A percentile compares a stretch with the other conserved stretches of the same genome.
These are phyloP conservation scores for Trichoderma koningiopsis DNA, from an alignment of 2,329 filamentous ascomycete species.

Conservation along the genomic window DNA sequence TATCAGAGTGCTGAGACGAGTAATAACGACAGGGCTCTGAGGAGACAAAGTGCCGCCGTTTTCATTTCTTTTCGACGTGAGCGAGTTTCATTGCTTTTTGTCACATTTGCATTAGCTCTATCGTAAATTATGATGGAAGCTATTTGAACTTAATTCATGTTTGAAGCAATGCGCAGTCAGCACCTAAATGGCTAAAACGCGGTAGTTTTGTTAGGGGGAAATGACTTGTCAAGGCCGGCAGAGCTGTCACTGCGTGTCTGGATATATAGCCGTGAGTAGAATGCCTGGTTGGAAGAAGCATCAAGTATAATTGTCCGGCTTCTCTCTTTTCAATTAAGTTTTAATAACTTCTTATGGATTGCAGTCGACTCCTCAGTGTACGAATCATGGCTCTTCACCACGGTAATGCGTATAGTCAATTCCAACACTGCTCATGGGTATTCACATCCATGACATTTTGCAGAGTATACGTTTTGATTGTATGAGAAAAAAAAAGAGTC, in stretches of 20 bases:
- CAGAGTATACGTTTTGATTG: background rate
- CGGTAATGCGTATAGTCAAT: background rate
- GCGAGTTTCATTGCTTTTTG: background rate
- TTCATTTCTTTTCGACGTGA: background rate
- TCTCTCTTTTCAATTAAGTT: background rate
- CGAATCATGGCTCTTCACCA: background rate
- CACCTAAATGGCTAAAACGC: background rate
- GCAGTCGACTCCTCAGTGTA: background rate
- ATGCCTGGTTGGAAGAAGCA: background rate
- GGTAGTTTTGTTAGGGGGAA: background rate
- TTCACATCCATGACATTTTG: background rate
- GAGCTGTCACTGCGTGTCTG: too few species aligned
- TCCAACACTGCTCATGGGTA: too few species aligned
- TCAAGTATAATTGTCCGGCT: background rate
- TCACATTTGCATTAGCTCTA: background rate
- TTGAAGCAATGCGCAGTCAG: background rate
- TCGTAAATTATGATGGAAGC: background rate
- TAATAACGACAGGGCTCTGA: too few species aligned
- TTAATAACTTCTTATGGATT: background rate
- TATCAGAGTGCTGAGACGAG: too few species aligned
- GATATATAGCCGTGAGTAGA: background rate
- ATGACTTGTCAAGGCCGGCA: too few species aligned
- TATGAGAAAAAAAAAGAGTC: background rate
- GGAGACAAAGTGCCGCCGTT: background rate
- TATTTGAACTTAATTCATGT: background rate